phyloP scores from a whole-genome alignment of 2,329 filamentous ascomycete species.

The Fusarium xylarioides region DNA sequence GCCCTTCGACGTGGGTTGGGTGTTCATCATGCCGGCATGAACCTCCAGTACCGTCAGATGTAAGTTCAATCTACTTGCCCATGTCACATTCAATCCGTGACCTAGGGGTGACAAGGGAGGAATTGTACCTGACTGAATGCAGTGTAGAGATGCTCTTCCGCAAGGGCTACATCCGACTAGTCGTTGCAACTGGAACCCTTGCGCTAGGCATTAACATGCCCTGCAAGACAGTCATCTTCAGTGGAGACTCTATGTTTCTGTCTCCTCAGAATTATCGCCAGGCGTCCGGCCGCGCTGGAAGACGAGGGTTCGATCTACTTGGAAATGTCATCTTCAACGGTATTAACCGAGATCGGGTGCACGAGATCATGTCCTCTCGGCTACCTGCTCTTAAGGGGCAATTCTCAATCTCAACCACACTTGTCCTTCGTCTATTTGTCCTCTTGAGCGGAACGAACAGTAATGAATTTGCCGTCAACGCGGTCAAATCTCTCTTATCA shows the following conservation, averaged over 20 bases:
- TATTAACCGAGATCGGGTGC: conserved; percentile 67
- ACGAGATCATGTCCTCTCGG: conserved; percentile 75
- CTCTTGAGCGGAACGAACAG: conserved; percentile 73
- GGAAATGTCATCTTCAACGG: conserved; percentile 84
- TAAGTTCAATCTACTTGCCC: conserved; percentile 43
- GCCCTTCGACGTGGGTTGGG: conserved; percentile 75
- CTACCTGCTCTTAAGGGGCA: conserved; percentile 80
- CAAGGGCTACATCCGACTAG: conserved; percentile 73
- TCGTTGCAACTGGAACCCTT: conserved; percentile 80
- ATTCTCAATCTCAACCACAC: conserved; percentile 78
- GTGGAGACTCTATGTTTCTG: conserved; percentile 76
- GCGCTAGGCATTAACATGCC: conserved; percentile 86
- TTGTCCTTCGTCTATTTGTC: conserved; percentile 74
- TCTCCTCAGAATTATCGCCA: conserved; percentile 82
- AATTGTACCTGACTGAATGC: conserved; percentile 3
- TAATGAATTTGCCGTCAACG: conserved; percentile 67
- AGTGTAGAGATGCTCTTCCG: conserved; percentile 78
- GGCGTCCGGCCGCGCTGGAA: conserved; percentile 78
- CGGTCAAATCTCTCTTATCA: conserved; percentile 73
- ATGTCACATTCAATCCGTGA: not conserved
- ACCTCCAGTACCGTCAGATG: conserved; percentile 71
- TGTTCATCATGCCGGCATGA: conserved; percentile 75
- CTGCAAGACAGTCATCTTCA: conserved; percentile 82
- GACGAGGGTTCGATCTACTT: conserved; percentile 81
- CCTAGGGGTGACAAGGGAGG: not conserved